These are phyloP conservation scores for Uronychia setigera DNA, from an alignment of 73 alveolate species.

Conservation along the genomic window DNA sequence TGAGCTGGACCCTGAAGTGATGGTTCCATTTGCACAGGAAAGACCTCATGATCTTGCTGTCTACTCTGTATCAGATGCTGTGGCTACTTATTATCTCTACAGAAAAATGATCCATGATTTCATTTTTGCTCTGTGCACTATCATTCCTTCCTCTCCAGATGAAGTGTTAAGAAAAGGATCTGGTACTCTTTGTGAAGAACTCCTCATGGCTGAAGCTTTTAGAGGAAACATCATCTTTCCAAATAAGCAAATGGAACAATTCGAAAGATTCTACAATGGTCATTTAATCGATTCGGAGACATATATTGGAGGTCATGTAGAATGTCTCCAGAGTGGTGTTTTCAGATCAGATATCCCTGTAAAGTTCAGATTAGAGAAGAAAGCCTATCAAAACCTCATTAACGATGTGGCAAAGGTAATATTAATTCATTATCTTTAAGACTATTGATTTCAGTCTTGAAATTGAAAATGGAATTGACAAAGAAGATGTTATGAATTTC, in stretches of 20 bases:
- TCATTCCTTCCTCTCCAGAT: slow-evolving; percentile 98
- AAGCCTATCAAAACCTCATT: slow-evolving; percentile 79
- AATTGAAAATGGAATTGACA: slow-evolving; percentile 53
- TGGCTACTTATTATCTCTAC: slow-evolving; percentile 99
- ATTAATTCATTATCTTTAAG: slow-evolving; percentile 46
- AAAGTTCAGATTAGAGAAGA: slow-evolving; percentile 87
- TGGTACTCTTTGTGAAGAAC: slow-evolving; percentile 99
- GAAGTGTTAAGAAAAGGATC: slow-evolving; percentile 99
- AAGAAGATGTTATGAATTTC: slow-evolving; percentile 81
- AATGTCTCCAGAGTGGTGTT: slow-evolving; percentile 98
- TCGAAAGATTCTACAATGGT: slow-evolving; percentile 93
- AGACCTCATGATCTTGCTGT: slow-evolving; percentile 98
- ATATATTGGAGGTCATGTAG: slow-evolving; percentile 99
- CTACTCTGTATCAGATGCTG: slow-evolving; percentile 99
- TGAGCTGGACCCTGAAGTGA: slow-evolving; percentile 99
- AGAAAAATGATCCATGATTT: slow-evolving; percentile 98
- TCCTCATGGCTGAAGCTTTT: slow-evolving; percentile 97
- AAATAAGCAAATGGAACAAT: slow-evolving; percentile 88
- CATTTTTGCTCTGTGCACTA: slow-evolving; percentile 99
- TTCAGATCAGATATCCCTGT: slow-evolving; percentile 98
- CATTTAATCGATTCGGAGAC: slow-evolving; percentile 97
- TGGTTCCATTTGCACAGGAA: slow-evolving; percentile 97
- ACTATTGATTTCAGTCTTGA: slow-evolving; percentile 54
- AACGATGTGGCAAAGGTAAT: slow-evolving; percentile 76
- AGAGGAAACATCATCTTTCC: slow-evolving; percentile 98